phyloP scores from a whole-genome alignment of 257 asterid genomes.

The Solanum pimpinellifolium region DNA sequence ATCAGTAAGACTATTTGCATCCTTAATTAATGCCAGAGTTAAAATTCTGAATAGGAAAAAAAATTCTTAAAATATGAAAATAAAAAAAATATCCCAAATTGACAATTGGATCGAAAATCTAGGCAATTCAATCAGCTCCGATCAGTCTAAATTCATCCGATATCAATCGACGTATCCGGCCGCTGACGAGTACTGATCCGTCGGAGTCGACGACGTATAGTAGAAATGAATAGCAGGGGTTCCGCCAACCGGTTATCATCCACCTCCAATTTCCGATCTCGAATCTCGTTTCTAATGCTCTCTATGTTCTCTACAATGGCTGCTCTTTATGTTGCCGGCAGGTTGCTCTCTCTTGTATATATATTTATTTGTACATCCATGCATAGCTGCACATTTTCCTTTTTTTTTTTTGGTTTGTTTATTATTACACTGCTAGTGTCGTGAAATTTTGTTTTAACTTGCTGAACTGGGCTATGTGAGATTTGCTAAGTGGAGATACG shows the following conservation, averaged over 20 bases:
- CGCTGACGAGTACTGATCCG: neutral
- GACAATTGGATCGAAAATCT: neutral
- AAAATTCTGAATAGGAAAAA: too few species aligned
- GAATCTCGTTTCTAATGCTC: constrained; percentile 46
- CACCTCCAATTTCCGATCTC: constrained; percentile 40
- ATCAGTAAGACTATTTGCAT: too few species aligned
- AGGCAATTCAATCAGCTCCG: neutral
- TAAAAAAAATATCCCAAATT: neutral
- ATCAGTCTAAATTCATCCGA: neutral
- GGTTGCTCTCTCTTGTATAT: constrained; percentile 18
- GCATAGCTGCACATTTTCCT: neutral
- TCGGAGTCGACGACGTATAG: constrained; percentile 12
- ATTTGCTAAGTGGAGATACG: neutral
- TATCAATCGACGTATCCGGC: neutral
- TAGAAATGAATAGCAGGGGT: constrained; percentile 49
- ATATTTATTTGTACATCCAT: neutral
- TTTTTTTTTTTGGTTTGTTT: neutral
- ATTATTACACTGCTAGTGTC: neutral
- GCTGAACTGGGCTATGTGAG: neutral
- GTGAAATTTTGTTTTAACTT: neutral
- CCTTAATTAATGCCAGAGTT: too few species aligned
- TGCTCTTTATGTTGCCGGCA: constrained; percentile 56
- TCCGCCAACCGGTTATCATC: constrained; percentile 34
- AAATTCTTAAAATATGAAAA: too few species aligned
- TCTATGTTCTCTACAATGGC: constrained; percentile 88